phyloP scores from a whole-genome alignment of 495 filamentous ascomycete genomes.

The Aspergillus saccharolyticus region DNA sequence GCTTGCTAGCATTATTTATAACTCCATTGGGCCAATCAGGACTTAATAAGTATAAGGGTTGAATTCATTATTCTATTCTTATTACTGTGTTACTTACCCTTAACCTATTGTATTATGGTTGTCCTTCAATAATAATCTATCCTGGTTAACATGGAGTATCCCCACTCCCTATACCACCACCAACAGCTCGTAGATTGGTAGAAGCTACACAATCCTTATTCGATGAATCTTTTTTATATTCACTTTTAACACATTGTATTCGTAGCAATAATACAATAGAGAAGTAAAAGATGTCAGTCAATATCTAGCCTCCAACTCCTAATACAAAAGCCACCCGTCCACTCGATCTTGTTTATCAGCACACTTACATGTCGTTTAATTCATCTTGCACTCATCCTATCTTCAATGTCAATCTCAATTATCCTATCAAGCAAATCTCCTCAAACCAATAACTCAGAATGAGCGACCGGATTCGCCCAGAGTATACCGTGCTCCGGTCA shows the following conservation, averaged over 20 bases:
- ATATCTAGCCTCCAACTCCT: background rate
- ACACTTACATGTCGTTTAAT: background rate
- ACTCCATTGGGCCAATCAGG: no score
- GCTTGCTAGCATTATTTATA: no score
- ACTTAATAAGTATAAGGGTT: no score
- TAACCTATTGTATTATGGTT: background rate
- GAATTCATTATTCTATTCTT: no score
- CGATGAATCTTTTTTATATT: background rate
- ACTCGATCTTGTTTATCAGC: background rate
- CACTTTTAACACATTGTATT: background rate
- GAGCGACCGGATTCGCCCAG: conserved; percentile 7
- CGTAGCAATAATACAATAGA: background rate
- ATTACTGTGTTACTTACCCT: background rate
- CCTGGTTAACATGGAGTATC: background rate
- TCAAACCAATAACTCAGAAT: conserved; percentile 1
- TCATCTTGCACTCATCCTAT: background rate
- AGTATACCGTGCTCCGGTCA: conserved; percentile 15
- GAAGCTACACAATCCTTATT: background rate
- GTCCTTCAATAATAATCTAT: background rate
- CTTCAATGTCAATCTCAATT: background rate
- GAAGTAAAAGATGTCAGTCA: background rate
- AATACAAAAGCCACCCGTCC: background rate
- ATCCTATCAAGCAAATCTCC: background rate
- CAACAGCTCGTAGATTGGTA: background rate
- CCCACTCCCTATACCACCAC: no score